Evolutionary conservation across 495 filamentous ascomycete genomes (phyloP), one percentile per base, ranked within the genome.

Genomic region (Penicillium maclennaniae): DNA sequence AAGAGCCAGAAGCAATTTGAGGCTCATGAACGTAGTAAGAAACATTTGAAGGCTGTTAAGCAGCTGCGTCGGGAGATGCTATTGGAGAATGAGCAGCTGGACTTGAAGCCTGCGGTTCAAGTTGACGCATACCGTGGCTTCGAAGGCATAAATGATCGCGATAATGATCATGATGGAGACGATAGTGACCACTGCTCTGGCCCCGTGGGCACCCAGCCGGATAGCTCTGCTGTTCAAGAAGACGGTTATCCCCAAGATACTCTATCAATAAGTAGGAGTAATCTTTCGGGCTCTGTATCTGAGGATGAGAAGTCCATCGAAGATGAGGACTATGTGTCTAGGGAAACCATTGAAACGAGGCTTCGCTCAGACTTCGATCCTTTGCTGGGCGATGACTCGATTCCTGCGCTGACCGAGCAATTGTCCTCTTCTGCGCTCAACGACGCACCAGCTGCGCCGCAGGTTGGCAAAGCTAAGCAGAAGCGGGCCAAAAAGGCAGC

Each of bases 1-100:
- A 95, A 95, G 66, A 96, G 91, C 51, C 86, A 96, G 63, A 88
- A 87, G 58, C 93, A 97, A 59, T 92, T 84, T 54, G 84, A 92
- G 63, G 83, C 87, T n/a, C 93, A 99, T 62, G 92, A 97, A 71
- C 88, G 86, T 69, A 96, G 91, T 73, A 97, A 95, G 65, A 97
- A 97, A 65, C 93, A 99, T 62, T 61, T 83, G 41, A 96, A 95
- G 63, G 87, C 88, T 4, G 79, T 96, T 6, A 83, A 89, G 54
- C 81, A 89, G 55, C 67, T 99, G 34, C 82, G 80, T 59, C 77
- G 83, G 60, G 84, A 92, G 68, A 97, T 99, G 92, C 79, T 74
- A 57, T 80, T 83, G 57, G 84, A 99, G 52, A 83, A 92, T 61
- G 71, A 76, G 43, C 67, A 73, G 42, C 48, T 76, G 37, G 55